A percentile compares a stretch with the other conserved stretches of the same genome.
phyloP scores from a whole-genome alignment of 192 early-diverging fungal genomes.

The Coemansia biformis region DNA sequence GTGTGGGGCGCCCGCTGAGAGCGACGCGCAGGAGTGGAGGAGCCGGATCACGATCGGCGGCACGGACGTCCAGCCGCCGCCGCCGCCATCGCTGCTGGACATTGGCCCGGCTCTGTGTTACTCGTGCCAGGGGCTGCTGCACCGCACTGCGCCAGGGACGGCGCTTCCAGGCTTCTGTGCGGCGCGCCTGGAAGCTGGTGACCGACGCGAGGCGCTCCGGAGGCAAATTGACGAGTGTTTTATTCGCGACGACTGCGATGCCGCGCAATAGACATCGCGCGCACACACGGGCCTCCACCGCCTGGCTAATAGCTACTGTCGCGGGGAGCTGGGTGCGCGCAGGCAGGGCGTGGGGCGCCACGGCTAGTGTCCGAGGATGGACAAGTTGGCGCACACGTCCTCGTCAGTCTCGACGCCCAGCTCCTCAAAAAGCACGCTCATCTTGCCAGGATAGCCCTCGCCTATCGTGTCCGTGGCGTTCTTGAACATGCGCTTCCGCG shows the following conservation, averaged over 20 bases:
- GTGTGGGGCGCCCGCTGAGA: conserved; percentile 61
- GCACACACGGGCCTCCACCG: too few species aligned
- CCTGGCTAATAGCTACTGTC: too few species aligned
- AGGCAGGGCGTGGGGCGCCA: too few species aligned
- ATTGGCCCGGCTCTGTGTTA: conserved; percentile 29
- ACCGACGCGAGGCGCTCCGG: conserved; percentile 45
- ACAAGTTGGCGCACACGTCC: conserved; percentile 27
- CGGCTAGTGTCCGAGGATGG: conserved; percentile 12
- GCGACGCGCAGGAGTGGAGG: conserved; percentile 26
- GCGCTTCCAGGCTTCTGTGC: conserved; percentile 27
- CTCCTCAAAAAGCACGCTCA: conserved; percentile 51
- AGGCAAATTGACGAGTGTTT: conserved; percentile 63
- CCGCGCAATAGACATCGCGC: too few species aligned
- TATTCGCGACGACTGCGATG: conserved; percentile 55
- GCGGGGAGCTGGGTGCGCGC: too few species aligned
- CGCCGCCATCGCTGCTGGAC: conserved; percentile 3
- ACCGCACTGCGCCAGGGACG: conserved; percentile 18
- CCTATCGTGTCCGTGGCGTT: conserved; percentile 49
- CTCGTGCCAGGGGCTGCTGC: conserved; percentile 33
- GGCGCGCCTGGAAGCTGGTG: conserved; percentile 3
- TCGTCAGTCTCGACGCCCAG: conserved; percentile 61
- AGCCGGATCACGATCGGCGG: conserved; percentile 27
- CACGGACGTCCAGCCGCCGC: background rate
- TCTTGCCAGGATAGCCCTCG: conserved; percentile 53
- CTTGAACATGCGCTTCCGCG: conserved; percentile 56